These are phyloP conservation scores for Ceratocystis cacaofunesta DNA, from an alignment of 2,329 filamentous ascomycete species.

Conservation along the genomic window DNA sequence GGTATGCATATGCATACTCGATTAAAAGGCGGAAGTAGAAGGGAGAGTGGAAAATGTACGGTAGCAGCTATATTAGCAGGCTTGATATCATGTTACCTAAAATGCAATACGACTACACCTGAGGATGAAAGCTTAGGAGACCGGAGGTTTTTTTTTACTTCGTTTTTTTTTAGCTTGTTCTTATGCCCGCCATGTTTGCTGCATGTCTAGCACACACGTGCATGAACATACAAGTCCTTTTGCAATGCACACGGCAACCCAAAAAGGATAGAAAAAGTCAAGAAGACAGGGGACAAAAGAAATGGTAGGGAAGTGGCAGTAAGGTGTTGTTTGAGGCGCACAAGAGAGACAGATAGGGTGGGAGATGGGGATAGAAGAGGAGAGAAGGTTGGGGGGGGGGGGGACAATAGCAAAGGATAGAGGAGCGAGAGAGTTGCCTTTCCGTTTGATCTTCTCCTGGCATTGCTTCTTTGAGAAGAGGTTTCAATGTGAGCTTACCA, in stretches of 20 bases:
- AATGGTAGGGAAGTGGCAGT: not conserved
- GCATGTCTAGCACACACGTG: not conserved
- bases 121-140: not conserved
- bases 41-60: not conserved
- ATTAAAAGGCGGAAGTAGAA: not conserved
- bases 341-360: no score
- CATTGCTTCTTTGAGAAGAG: no score
- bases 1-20: not conserved
- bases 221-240: not conserved
- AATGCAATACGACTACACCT: not conserved
- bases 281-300: not conserved
- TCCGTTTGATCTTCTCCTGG: no score
- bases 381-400: no score
- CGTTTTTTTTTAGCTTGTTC: not conserved
- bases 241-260: not conserved
- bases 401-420: no score
- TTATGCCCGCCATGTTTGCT: not conserved
- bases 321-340: no score
- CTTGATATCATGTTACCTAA: not conserved
- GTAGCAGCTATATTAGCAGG: not conserved
- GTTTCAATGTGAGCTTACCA: no score
- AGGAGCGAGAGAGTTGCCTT: no score
- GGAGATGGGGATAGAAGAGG: no score
- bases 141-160: not conserved
- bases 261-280: not conserved